A percentile compares a stretch with the other conserved stretches of the same genome.
These are phyloP conservation scores for Lactarius akahatsu DNA, from an alignment of 768 basidiomycete species.

Conservation along the genomic window DNA sequence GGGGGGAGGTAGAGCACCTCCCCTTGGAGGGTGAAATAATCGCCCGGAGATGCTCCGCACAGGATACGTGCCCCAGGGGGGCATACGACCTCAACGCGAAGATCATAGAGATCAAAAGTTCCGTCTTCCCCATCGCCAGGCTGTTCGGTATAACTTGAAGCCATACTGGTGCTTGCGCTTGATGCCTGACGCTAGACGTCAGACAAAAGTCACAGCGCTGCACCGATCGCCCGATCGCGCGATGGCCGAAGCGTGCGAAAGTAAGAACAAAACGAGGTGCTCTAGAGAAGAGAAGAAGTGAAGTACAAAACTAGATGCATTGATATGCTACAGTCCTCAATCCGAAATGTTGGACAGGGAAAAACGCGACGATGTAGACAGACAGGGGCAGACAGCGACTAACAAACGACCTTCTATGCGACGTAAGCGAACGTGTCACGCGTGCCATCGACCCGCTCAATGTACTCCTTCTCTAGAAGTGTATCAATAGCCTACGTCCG, in stretches of 20 bases:
- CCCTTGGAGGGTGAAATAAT: slow-evolving; percentile 60
- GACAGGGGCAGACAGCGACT: background rate
- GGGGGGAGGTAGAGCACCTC: slow-evolving; percentile 63
- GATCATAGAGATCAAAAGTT: slow-evolving; percentile 60
- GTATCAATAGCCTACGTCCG: slow-evolving; percentile 77
- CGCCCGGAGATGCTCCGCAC: slow-evolving; percentile 64
- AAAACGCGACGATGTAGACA: slow-evolving; percentile 1
- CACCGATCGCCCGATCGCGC: background rate
- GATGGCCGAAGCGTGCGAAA: background rate
- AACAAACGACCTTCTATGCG: slow-evolving; percentile 43
- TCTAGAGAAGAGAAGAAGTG: background rate
- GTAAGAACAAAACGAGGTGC: background rate
- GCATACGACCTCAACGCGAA: slow-evolving; percentile 61
- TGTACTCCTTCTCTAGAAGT: slow-evolving; percentile 94
- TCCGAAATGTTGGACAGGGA: slow-evolving; percentile 16
- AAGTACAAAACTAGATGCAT: slow-evolving; percentile 20
- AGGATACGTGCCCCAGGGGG: slow-evolving; percentile 55
- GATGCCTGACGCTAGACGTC: no score
- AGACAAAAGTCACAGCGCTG: no score
- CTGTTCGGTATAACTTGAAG: background rate
- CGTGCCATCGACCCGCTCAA: slow-evolving; percentile 90
- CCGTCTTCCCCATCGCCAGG: slow-evolving; percentile 35
- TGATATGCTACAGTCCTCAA: slow-evolving; percentile 27
- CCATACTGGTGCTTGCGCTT: background rate
- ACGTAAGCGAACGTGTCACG: slow-evolving; percentile 85